These are phyloP conservation scores for Quambalaria eucalypti DNA, from an alignment of 1,284 basidiomycete genomes.

Conservation along the genomic window DNA sequence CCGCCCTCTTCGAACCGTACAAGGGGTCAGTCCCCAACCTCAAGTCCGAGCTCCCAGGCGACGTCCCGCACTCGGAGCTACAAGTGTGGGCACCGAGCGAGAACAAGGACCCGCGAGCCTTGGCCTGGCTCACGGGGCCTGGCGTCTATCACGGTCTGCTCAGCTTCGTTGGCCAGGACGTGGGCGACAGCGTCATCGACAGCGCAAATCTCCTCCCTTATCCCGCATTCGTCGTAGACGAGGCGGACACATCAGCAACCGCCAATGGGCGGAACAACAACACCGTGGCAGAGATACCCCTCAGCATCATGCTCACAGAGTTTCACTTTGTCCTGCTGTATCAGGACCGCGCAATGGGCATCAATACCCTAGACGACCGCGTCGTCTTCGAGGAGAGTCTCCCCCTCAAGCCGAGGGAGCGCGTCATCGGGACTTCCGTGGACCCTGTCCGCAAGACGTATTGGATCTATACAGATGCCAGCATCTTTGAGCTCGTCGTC, in stretches of 20 bases:
- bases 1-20: constrained; percentile 39
- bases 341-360: constrained; percentile 64
- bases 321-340: constrained; percentile 88
- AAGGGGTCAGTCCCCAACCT: constrained; percentile 27
- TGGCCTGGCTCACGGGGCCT: constrained; percentile 79
- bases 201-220: constrained; percentile 53
- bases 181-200: constrained; percentile 66
- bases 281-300: constrained; percentile 28
- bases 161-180: constrained; percentile 24
- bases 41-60: constrained; percentile 43
- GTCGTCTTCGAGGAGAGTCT: constrained; percentile 68
- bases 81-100: constrained; percentile 42
- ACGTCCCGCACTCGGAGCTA: constrained; percentile 47
- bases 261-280: background rate
- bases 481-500: constrained; percentile 79
- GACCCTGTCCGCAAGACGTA: constrained; percentile 82
- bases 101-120: constrained; percentile 51
- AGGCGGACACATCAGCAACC: constrained; percentile 8
- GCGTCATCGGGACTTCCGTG: constrained; percentile 33
- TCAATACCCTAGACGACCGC: constrained; percentile 72
- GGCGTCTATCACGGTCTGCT: constrained; percentile 38
- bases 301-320: constrained; percentile 75
- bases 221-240: constrained; percentile 16
- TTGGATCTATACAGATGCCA: constrained; percentile 86
- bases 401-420: constrained; percentile 28